Evolutionary conservation across 306 rosid genomes (phyloP).

Genomic region (Macrotyloma uniflorum): DNA sequence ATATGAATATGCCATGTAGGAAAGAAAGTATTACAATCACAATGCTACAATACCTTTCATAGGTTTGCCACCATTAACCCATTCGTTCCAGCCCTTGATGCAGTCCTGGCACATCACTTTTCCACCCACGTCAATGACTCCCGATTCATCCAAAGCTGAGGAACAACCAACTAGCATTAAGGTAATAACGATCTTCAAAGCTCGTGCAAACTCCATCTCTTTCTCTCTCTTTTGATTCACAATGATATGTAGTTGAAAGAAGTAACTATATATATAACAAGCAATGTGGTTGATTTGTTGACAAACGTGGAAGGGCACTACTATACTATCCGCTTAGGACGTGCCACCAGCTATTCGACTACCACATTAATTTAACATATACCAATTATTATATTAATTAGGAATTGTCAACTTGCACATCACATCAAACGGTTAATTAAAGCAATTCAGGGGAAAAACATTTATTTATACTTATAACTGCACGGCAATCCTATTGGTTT

Average conservation of each 20-base stretch:
- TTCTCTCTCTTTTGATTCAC: neutral
- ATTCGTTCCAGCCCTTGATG: slow-evolving; percentile 70
- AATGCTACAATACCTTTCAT: slow-evolving; percentile 53
- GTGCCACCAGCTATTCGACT: slow-evolving; percentile 38
- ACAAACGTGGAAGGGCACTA: slow-evolving; percentile 41
- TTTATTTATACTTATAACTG: too few relatives aligned
- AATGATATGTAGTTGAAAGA: slow-evolving; percentile 12
- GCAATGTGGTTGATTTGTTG: neutral
- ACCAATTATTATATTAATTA: neutral
- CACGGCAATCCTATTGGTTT: too few relatives aligned
- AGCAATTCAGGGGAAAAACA: neutral
- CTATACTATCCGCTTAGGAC: slow-evolving; percentile 28
- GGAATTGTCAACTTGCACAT: neutral
- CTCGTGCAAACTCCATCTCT: slow-evolving; percentile 41
- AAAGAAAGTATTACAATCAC: neutral
- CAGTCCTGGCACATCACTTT: slow-evolving; percentile 92
- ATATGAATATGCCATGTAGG: neutral
- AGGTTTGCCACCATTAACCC: slow-evolving; percentile 66
- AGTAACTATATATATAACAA: slow-evolving; percentile 30
- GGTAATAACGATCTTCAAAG: slow-evolving; percentile 42
- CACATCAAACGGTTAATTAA: neutral
- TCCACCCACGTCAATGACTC: slow-evolving; percentile 59
- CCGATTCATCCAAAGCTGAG: slow-evolving; percentile 34
- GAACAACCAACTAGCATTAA: slow-evolving; percentile 44
- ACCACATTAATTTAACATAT: neutral